These are phyloP conservation scores for Penicillium cataractarum DNA, from an alignment of 495 filamentous ascomycete genomes.

Conservation along the genomic window DNA sequence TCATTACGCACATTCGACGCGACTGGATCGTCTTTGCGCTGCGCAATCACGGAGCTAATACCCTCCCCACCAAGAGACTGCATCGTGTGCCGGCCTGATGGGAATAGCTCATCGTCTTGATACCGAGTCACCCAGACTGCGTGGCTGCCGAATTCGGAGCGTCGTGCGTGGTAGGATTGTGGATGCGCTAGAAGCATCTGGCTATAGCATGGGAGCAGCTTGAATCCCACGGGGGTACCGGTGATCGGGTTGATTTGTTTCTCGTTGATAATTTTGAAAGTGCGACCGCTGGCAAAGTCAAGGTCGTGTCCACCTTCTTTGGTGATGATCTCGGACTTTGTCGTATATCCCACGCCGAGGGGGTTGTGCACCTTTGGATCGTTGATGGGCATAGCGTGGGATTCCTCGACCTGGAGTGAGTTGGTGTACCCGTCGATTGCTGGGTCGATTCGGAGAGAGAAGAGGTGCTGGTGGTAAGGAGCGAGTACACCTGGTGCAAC, in stretches of 20 bases:
- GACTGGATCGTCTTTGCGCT: slow-evolving; percentile 16
- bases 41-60: slow-evolving; percentile 22
- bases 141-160: slow-evolving; percentile 78
- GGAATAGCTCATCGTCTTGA: slow-evolving; percentile 74
- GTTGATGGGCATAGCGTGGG: slow-evolving; percentile 66
- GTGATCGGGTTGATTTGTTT: slow-evolving; percentile 68
- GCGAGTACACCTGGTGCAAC: slow-evolving; percentile 84
- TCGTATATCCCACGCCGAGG: slow-evolving; percentile 73
- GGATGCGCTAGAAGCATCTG: slow-evolving; percentile 79
- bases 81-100: slow-evolving; percentile 82
- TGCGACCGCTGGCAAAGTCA: slow-evolving; percentile 62
- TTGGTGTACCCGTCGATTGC: slow-evolving; percentile 74
- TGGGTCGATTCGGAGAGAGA: slow-evolving; percentile 85
- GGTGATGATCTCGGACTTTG: slow-evolving; percentile 55
- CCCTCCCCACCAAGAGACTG: slow-evolving; percentile 66
- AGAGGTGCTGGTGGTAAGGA: slow-evolving; percentile 84
- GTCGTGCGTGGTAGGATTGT: slow-evolving; percentile 66
- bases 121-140: slow-evolving; percentile 81
- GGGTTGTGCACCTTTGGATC: slow-evolving; percentile 63
- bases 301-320: slow-evolving; percentile 66
- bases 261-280: slow-evolving; percentile 84
- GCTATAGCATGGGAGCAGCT: slow-evolving; percentile 68
- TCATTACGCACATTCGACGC: slow-evolving; percentile 48
- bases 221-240: slow-evolving; percentile 75
- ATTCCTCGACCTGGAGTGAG: slow-evolving; percentile 69